Base-by-base conservation (phyloP, 305 asterid species). In the Ajuga reptans region DNA sequence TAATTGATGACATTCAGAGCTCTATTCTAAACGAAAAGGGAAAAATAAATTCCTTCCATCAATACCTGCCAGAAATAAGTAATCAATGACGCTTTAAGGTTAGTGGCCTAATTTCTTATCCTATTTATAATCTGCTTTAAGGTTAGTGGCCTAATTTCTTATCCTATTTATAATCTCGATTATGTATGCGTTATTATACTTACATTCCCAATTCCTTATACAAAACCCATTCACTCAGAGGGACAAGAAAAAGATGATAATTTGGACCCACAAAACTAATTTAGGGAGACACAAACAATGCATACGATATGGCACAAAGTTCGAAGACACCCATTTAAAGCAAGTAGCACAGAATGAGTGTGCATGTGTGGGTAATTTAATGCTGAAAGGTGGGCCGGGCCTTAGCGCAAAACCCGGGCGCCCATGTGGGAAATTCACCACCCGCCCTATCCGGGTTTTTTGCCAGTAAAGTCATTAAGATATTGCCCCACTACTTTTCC, bases 381-480 rank as follows among this genome's bases (percentile, higher is more conserved):
- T 73, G 75, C 46, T 3, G 27, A 42, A 64, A 63, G 9, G 84
- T 75, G 85, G 85, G 84, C 81, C 88, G 82, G 76, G 74, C 36
- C 68, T 73, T 80, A 82, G 87, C 87, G 85, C 31, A 72, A 82
- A 85, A 66, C 75, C 83, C 85, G 85, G 84, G 83, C 82, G 84
- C 77, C 85, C 87, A 84, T 78, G 85, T 84, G 86, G 86, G 70
- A 50, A 16, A 55, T 72, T 79, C 81, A 78, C 78, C 88, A 75
- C 90, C 91, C 92, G 90, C 84, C 59, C 76, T 73, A 75, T 73
- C 81, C 92, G 96, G 95, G 85, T 81, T 79, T 70, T 39, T 50
- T 64, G 56, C 79, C 69, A 64, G 49, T 72, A 73, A 81, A 70
- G 79, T 53, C 81, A 64, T 55, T 3, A 8, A 55, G 31, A 15